Evolutionary conservation across 345 rosid species (phyloP), one percentile per base, ranked within the genome.

Genomic region (Murraya paniculata): DNA sequence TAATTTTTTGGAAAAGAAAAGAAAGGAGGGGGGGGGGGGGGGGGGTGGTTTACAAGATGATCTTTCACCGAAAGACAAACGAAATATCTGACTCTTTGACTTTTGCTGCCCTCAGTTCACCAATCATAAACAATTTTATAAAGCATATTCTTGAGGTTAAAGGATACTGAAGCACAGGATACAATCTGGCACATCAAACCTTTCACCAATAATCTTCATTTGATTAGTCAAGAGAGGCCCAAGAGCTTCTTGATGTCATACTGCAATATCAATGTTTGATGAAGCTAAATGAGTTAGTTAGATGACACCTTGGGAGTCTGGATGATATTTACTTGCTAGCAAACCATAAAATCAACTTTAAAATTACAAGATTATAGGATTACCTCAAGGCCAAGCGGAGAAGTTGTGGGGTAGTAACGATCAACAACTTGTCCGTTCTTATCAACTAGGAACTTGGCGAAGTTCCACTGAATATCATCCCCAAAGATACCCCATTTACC

Each of bases 391-490:
- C 89, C 85, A 72, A 86, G 91, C 73, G 99, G 97, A 76, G 97
- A 85, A 73, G 98, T 94, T 5, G 97, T 91, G 16, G 97, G 98
- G 48, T 94, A 92, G 83, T 89, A 92, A 41, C 99, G 97, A 60
- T 96, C 81, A 14, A 81, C 90, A 69, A 90, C 91, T 78, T 89
- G 81, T 73, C 97, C 98, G 9, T 91, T 89, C 78, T 87, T 89
- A 60, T 89, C 89, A n/a, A 92, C 94, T 74, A 94, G 88, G 87
- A 96, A 94, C 87, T 96, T 96, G 77, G 96, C 89, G 71, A 96
- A 94, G 84, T 96, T 96, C 97, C 97, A 94, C 73, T 95, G 97
- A 72, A 96, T 91, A 28, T 87, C 88, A 18, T 96, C 98, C 21
- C 95, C 90, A 9, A 95, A 90, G 53, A 92, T 78, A 77, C 96